These are phyloP conservation scores for Polychytrium aggregatum DNA, from an alignment of 192 early-diverging fungal species.

Conservation along the genomic window DNA sequence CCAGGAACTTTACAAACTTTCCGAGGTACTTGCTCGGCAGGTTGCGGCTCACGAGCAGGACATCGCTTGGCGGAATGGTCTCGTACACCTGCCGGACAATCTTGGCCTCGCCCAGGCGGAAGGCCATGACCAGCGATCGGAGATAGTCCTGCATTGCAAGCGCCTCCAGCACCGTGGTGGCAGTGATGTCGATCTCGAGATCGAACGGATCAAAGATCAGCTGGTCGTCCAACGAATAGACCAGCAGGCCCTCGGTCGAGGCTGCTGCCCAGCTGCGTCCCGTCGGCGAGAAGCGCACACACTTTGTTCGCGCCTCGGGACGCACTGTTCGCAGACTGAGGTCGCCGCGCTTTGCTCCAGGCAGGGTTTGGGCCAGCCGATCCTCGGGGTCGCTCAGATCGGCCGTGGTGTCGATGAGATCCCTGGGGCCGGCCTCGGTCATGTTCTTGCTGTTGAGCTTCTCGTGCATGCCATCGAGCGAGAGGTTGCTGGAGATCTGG, in stretches of 20 bases:
- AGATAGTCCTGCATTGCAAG: slow-evolving; percentile 65
- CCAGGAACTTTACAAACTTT: slow-evolving; percentile 72
- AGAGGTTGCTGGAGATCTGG: slow-evolving; percentile 84
- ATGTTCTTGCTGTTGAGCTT: slow-evolving; percentile 82
- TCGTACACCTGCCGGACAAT: slow-evolving; percentile 74
- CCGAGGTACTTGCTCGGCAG: slow-evolving; percentile 82
- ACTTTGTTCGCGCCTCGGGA: slow-evolving; percentile 73
- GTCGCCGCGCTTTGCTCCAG: slow-evolving; percentile 82
- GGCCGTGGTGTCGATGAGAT: slow-evolving; percentile 72
- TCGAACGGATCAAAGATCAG: slow-evolving; percentile 97
- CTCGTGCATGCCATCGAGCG: slow-evolving; percentile 84
- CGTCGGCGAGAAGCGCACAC: slow-evolving; percentile 86
- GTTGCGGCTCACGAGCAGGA: slow-evolving; percentile 58
- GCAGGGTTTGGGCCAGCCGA: slow-evolving; percentile 65
- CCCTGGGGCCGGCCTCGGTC: slow-evolving; percentile 86
- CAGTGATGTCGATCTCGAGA: slow-evolving; percentile 93
- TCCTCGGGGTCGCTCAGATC: slow-evolving; percentile 79
- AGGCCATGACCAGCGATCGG: slow-evolving; percentile 80
- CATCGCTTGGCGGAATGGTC: slow-evolving; percentile 61
- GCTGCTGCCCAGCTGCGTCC: slow-evolving; percentile 92
- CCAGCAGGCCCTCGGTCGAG: slow-evolving; percentile 86
- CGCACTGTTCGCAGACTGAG: slow-evolving; percentile 62
- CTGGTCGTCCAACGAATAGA: slow-evolving; percentile 90
- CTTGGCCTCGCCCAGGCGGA: slow-evolving; percentile 79
- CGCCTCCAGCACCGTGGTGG: slow-evolving; percentile 68